These are phyloP conservation scores for Talaromyces rugulosus DNA, from an alignment of 2,329 filamentous ascomycete genomes.

Conservation along the genomic window DNA sequence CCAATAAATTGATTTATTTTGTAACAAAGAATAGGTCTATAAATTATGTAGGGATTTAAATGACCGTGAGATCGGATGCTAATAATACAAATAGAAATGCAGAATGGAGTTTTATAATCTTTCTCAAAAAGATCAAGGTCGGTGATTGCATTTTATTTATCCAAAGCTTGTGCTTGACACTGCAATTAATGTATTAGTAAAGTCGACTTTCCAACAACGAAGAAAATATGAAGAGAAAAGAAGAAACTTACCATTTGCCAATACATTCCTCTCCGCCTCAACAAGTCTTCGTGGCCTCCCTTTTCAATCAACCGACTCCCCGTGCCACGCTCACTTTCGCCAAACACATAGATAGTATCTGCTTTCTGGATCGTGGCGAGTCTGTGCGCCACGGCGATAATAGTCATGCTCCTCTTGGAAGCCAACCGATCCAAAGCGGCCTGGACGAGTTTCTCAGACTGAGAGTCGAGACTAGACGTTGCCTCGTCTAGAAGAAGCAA, in stretches of 20 bases:
- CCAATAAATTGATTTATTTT: not conserved
- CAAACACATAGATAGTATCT: slow-evolving; percentile 75
- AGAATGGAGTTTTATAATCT: not conserved
- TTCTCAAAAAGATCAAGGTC: not conserved
- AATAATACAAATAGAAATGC: not conserved
- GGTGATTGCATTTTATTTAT: not conserved
- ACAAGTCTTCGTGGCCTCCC: slow-evolving; percentile 57
- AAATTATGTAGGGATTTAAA: not conserved
- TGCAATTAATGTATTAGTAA: not conserved
- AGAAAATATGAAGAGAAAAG: not conserved
- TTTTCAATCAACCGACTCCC: slow-evolving; percentile 52
- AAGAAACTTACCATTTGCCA: slow-evolving; percentile 51
- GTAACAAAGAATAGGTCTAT: not conserved
- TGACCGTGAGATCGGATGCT: not conserved
- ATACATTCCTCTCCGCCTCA: slow-evolving; percentile 48
- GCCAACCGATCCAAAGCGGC: slow-evolving; percentile 63
- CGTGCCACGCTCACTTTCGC: slow-evolving; percentile 47
- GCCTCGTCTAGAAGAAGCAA: slow-evolving; percentile 58
- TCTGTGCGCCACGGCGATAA: slow-evolving; percentile 73
- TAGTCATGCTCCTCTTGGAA: slow-evolving; percentile 52
- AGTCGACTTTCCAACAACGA: not conserved
- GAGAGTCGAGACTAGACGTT: slow-evolving; percentile 58
- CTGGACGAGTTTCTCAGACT: slow-evolving; percentile 65
- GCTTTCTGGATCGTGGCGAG: slow-evolving; percentile 74
- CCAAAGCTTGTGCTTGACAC: not conserved